Evolutionary conservation across 2,329 filamentous ascomycete genomes (phyloP), one percentile per base, ranked within the genome.

Genomic region (Coleophoma cylindrospora): DNA sequence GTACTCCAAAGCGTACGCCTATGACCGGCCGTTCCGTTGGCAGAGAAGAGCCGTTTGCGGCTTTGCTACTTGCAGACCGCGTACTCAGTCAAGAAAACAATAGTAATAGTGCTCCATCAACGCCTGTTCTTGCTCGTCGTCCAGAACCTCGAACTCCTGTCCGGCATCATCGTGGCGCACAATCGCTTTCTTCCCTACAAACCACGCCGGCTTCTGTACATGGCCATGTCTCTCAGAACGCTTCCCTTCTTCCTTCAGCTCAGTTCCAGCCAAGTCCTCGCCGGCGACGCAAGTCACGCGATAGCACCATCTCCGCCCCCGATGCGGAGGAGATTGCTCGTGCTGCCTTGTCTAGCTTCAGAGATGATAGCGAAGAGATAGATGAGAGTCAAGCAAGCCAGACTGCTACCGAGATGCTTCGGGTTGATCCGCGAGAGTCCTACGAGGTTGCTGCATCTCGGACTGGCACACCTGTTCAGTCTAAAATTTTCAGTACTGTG

Each of bases 101-200:
- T 55, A 90, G 86, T 58, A 82, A 81, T 55, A 90, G 86, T 58
- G 84, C 87, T 1, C 85, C 87, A 1, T 83, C 87, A 0, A 91
- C 87, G 0, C 87, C 88, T 0, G 53, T 57, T 14, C 47, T 55
- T 19, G 44, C 53, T 38, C 58, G 58, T 41, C 59, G 54, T 43
- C 44, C 58, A 21, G 55, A 58, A 41, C 72, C 66, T 53, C 76
- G 69, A 66, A 77, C 72, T 62, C 76, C 66, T 51, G 72, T 78
- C 49, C 81, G 81, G 50, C 90, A 95, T 65, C 81, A 78, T 15
- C 83, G 90, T 57, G 88, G 86, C 51, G 81, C 84, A 32, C 89
- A 95, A 65, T 94, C 89, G 41, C 74, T 95, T 66, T 95, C 91
- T 1, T 94, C 91, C 1, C 73, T 96, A 5, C 90, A 90, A 8